Evolutionary conservation across 2,329 filamentous ascomycete genomes (phyloP).

Genomic region (Botrytis elliptica): DNA sequence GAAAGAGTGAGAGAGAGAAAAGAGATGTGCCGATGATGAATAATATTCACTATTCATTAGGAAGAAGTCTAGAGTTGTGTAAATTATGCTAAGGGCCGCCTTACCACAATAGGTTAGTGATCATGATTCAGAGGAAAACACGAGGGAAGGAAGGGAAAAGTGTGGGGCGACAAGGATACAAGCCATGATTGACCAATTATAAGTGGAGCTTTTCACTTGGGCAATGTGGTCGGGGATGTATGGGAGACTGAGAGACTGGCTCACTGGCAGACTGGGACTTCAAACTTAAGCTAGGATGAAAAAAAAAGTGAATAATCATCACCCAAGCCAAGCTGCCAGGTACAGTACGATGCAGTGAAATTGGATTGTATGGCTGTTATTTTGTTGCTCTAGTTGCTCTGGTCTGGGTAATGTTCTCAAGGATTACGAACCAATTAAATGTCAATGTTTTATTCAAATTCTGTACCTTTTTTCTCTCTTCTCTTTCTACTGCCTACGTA

Average conservation of each 20-base stretch:
- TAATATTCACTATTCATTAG: not conserved
- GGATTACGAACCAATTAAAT: not conserved
- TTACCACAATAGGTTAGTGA: not conserved
- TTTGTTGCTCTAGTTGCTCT: not conserved
- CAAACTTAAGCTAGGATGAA: too few relatives aligned
- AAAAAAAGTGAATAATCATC: too few relatives aligned
- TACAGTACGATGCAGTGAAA: not conserved
- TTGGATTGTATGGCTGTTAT: not conserved
- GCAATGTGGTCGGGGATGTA: not conserved
- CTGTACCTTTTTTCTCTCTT: not conserved
- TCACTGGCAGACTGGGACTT: too few relatives aligned
- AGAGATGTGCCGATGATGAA: slow-evolving; percentile 6
- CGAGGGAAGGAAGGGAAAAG: not conserved
- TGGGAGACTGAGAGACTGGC: not conserved
- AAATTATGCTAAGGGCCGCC: not conserved
- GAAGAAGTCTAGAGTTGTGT: slow-evolving; percentile 2
- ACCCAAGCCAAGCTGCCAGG: too few relatives aligned
- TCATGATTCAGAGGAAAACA: not conserved
- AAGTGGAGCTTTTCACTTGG: not conserved
- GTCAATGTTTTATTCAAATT: not conserved
- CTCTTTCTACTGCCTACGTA: not conserved
- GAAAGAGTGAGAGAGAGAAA: not conserved
- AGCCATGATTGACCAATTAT: not conserved
- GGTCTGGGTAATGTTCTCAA: not conserved
- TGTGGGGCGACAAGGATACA: not conserved